Evolutionary conservation across 2,329 filamentous ascomycete genomes (phyloP), one percentile per base, ranked within the genome.

Genomic region (Keithomyces neogunnii): DNA sequence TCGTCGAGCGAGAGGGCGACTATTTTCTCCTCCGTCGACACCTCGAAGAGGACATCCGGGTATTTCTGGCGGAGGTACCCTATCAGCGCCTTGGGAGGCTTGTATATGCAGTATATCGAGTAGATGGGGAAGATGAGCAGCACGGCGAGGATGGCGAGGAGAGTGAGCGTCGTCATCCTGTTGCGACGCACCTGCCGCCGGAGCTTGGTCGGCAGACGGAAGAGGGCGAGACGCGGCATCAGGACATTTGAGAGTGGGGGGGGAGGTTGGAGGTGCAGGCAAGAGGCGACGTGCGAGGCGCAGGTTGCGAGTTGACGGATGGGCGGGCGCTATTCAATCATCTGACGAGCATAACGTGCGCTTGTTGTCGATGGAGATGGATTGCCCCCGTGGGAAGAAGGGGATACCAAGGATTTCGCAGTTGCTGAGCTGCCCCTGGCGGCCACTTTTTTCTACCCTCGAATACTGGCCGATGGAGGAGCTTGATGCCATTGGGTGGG

Each of bases 1-100:
- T 96, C 90, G 71, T 96, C 90, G 61, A 96, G 85, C 1, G 89
- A 95, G 39, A 96, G 75, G 0, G 88, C 90, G 19, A 96, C 75
- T 30, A 92, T 69, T 62, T 85, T 88, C 46, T 79, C 70, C 7
- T 69, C 60, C 1, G 77, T 75, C 33, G 63, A 60, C 43, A 87
- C 76, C 57, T 88, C 84, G 75, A 86, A 95, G 11, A 95, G 75
- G 3, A 95, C 86, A 60, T 90, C 84, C 1, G 88, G 88, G 77
- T 86, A 91, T 55, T 78, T 81, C 58, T 71, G 71, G 60, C 84
- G 78, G 53, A 95, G 80, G 71, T 86, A 85, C 52, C 73, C 70
- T 63, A 95, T 86, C 36, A 95, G 68, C 45, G 78, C 67, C n/a
- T 67, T 69, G 0, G 90, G 89, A 2, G 90, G 89, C 65, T 89